Percentiles rank a stretch among this genome's conserved stretches.
These are phyloP conservation scores for Saturnispora besseyi DNA, from an alignment of 805 yeast species.

Conservation along the genomic window DNA sequence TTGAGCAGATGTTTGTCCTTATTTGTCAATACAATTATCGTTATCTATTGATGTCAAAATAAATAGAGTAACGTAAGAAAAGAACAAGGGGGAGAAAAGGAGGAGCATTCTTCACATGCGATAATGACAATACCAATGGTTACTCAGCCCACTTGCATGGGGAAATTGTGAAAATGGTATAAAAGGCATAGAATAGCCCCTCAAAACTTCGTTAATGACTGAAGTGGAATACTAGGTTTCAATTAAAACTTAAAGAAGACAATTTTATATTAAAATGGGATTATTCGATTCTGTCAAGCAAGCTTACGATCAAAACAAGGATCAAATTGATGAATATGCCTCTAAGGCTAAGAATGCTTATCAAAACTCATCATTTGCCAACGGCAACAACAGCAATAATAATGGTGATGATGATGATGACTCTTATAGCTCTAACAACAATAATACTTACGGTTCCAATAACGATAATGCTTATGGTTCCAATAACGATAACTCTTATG, in stretches of 20 bases:
- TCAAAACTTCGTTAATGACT: too few relatives aligned
- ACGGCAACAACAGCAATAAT: constrained; percentile 15
- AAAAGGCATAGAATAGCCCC: too few relatives aligned
- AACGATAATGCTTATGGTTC: constrained; percentile 20
- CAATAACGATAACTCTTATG: constrained; percentile 21
- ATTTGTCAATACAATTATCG: too few relatives aligned
- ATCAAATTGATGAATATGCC: constrained; percentile 18
- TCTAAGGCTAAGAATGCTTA: constrained; percentile 17
- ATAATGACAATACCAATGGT: too few relatives aligned
- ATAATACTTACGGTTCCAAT: constrained; percentile 20
- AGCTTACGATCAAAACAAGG: constrained; percentile 15
- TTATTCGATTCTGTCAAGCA: constrained; percentile 36
- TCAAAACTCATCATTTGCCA: constrained; percentile 6
- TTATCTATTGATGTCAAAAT: too few relatives aligned
- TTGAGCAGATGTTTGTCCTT: too few relatives aligned
- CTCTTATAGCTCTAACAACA: constrained; percentile 6
- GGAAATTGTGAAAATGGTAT: too few relatives aligned
- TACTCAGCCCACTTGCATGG: too few relatives aligned
- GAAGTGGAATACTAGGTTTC: neutral
- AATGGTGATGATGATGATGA: constrained; percentile 25
- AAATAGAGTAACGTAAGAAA: too few relatives aligned
- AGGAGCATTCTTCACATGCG: too few relatives aligned
- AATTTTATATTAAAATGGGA: constrained; percentile 27
- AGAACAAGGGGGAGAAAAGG: too few relatives aligned
- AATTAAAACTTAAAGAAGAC: neutral